These are phyloP conservation scores for Globisporangium cylindrosporum DNA, from an alignment of 352 stramenopile species.

Conservation along the genomic window DNA sequence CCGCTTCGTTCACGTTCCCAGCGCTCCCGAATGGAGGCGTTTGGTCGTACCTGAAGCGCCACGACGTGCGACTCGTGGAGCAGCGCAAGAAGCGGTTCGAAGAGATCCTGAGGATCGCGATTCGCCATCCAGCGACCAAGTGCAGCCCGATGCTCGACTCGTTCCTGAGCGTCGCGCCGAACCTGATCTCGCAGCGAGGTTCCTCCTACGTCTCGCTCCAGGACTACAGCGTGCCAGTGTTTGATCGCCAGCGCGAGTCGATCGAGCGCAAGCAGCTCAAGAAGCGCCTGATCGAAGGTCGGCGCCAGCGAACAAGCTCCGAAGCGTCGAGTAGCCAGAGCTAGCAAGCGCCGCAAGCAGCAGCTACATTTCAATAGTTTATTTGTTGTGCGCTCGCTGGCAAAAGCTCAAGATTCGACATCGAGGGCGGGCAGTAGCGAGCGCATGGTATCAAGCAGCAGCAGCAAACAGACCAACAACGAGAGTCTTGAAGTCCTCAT, in stretches of 20 bases:
- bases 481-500: neutral
- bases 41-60: constrained; percentile 80
- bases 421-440: neutral
- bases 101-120: constrained; percentile 76
- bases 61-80: constrained; percentile 76
- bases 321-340: constrained; percentile 21
- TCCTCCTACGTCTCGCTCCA: constrained; percentile 51
- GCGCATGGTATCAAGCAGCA: constrained; percentile 1
- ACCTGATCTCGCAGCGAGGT: constrained; percentile 41
- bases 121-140: constrained; percentile 70
- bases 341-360: neutral
- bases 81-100: constrained; percentile 81
- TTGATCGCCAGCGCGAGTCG: constrained; percentile 71
- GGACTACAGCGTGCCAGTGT: constrained; percentile 71
- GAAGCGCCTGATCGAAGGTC: constrained; percentile 62
- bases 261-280: constrained; percentile 77
- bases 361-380: constrained; percentile 11
- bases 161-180: constrained; percentile 72
- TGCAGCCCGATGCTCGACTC: constrained; percentile 58
- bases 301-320: constrained; percentile 37
- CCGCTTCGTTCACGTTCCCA: constrained; percentile 34
- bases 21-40: constrained; percentile 68
- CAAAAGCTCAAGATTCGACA: neutral
- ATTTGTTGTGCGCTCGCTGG: constrained; percentile 5
- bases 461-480: neutral